Base-by-base conservation (phyloP, 305 asterid genomes). In the Fraxinus sp. region DNA sequence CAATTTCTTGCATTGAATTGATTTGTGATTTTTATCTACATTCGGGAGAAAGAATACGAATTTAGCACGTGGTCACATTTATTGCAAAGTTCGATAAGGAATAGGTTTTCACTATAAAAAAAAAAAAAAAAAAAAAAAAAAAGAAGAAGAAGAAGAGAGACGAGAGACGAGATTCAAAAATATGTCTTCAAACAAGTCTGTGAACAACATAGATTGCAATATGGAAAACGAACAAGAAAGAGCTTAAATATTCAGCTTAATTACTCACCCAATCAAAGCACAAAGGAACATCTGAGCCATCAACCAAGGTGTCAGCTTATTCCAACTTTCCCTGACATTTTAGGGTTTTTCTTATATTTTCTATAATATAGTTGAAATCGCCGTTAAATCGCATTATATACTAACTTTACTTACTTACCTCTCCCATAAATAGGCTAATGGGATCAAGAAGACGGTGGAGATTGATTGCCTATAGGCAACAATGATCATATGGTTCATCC, bases 231-330 rank as follows among this genome's bases (percentile, higher is more conserved):
- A 49, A 49, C 59, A 49, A 13, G 11, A 43, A 11, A 3, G 16
- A 43, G n/a, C 16, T 13, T 49, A 49, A 49, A 49, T 14, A 49
- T 14, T 49, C 14, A 49, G 59, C 59, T 4, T 49, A 49, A n/a
- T n/a, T n/a, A n/a, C 92, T 80, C 73, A 95, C 98, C 98, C 98
- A 1, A 91, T 79, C 37, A 93, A 86, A 0, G 91, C 93, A 52
- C 92, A 86, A 35, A 93, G 46, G 78, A 95, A 93, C 81, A 95
- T 87, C 75, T 81, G 86, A 33, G 90, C 89, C 18, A 89, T 59
- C 80, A 93, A 26, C 20, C 90, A 64, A 18, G 68, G 81, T 9
- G 92, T 89, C 81, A 95, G 90, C 86, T 87, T 88, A 33, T 81
- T 52, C 95, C 96, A 88, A 76, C 91, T 83, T 59, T 62, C 87